Evolutionary conservation across 768 basidiomycete species (phyloP), one percentile per base, ranked within the genome.

Genomic region (Lentinula detonsa): DNA sequence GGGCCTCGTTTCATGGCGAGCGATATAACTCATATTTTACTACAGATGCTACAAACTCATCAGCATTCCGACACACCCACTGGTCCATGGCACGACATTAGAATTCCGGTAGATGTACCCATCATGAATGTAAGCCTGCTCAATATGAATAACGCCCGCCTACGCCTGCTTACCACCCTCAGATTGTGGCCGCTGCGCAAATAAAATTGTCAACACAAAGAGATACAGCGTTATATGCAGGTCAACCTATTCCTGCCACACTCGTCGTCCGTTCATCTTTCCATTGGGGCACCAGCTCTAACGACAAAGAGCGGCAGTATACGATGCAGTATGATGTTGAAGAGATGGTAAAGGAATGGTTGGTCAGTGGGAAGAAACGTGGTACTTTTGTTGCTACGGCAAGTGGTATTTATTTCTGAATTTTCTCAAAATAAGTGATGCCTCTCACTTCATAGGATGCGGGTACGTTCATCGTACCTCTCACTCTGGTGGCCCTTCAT

Each of bases 91-190:
- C 80, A 86, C 48, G 85, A 88, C 64, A 81, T 95, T 48, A 80
- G 78, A 61, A 91, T 95, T 51, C 92, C 93, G 28, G 88, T 95
- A 5, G 94, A 95, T 67, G 80, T 95, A 34, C 94, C 94, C 0
- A 76, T 76, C 61, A 87, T 92, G 81, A 85, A 87, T 68, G 94
- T 92, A 61, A 73, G 88, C n/a, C 28, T 21, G 35, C 74, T 42
- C 3, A 8, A 6, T 50, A 15, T 6, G 50, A 48, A 39, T 40
- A 56, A 42, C 42, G 52, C 45, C 40, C 16, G 15, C 43, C 59
- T 33, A 61, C 28, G 48, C 55, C 54, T n/a, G 64, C 21, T 64
- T 28, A 51, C 45, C 57, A 16, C 63, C 23, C 7, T n/a, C 57
- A 92, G 91, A 86, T 93, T 54, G 77, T 88, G 43, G 86, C 87